Percentiles rank a stretch among this genome's conserved stretches.
phyloP scores from a whole-genome alignment of 257 asterid genomes.

The Solanum arcanum region DNA sequence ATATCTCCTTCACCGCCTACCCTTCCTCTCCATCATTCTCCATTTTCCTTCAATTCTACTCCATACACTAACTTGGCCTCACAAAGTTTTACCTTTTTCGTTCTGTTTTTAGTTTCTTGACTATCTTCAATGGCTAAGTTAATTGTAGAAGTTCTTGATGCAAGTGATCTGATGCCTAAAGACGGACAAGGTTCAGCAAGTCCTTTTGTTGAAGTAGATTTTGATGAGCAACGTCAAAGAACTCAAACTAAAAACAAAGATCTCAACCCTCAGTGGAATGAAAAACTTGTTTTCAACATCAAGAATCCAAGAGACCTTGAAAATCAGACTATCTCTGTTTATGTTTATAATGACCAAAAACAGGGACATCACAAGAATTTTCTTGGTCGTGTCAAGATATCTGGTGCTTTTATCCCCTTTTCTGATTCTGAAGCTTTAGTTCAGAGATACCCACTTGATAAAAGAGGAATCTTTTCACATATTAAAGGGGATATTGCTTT shows the following conservation, averaged over 20 bases:
- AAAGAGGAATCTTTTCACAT: slow-evolving; percentile 68
- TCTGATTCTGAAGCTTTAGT: slow-evolving; percentile 44
- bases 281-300: slow-evolving; percentile 51
- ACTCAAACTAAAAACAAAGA: slow-evolving; percentile 51
- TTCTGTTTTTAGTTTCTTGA: not conserved
- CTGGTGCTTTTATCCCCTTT: slow-evolving; percentile 52
- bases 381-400: slow-evolving; percentile 65
- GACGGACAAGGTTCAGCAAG: slow-evolving; percentile 82
- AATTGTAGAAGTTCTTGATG: slow-evolving; percentile 67
- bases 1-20: slow-evolving; percentile 4
- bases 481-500: slow-evolving; percentile 69
- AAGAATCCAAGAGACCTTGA: slow-evolving; percentile 31
- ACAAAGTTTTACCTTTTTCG: no score
- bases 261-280: slow-evolving; percentile 85
- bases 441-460: slow-evolving; percentile 82
- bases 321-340: slow-evolving; percentile 37
- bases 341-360: slow-evolving; percentile 45
- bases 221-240: slow-evolving; percentile 48
- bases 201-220: slow-evolving; percentile 71
- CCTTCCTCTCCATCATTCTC: slow-evolving; percentile 5
- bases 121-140: slow-evolving; percentile 41
- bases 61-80: not conserved
- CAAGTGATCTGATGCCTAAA: slow-evolving; percentile 83
- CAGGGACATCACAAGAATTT: slow-evolving; percentile 54
- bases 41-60: not conserved